Evolutionary conservation across 2,329 filamentous ascomycete species (phyloP).

Genomic region (Pestalotiopsis sp.): DNA sequence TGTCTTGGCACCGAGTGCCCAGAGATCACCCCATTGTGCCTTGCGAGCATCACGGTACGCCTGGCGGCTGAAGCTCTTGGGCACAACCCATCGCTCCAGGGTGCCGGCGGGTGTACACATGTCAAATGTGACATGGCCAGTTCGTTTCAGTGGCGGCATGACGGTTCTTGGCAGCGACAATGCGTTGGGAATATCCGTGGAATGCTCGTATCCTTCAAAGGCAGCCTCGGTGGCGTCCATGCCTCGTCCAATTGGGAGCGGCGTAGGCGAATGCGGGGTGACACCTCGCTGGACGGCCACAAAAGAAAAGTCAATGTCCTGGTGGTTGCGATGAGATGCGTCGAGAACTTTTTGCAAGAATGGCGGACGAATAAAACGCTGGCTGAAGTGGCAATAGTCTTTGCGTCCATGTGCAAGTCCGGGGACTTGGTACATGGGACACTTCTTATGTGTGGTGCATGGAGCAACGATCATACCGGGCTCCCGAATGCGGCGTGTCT

Average conservation of each 20-base stretch:
- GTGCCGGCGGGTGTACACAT: constrained; percentile 84
- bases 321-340: constrained; percentile 74
- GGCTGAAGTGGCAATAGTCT: constrained; percentile 89
- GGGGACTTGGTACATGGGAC: constrained; percentile 82
- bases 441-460: constrained; percentile 87
- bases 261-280: constrained; percentile 36
- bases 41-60: constrained; percentile 95
- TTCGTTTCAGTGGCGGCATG: constrained; percentile 81
- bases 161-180: constrained; percentile 79
- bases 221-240: constrained; percentile 64
- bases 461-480: constrained; percentile 68
- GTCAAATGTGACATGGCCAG: constrained; percentile 86
- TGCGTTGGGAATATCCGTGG: constrained; percentile 49
- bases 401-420: constrained; percentile 76
- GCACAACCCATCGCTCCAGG: constrained; percentile 93
- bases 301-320: constrained; percentile 91
- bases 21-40: constrained; percentile 87
- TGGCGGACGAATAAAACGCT: constrained; percentile 82
- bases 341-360: constrained; percentile 80
- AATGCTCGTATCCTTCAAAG: constrained; percentile 71
- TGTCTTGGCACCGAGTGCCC: constrained; percentile 93
- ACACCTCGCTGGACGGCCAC: constrained; percentile 80
- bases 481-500: constrained; percentile 50
- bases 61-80: constrained; percentile 76
- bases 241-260: constrained; percentile 41